A percentile compares a stretch with the other conserved stretches of the same genome.
These are phyloP conservation scores for Pachysolen tannophilus DNA, from an alignment of 805 yeast genomes.

Conservation along the genomic window DNA sequence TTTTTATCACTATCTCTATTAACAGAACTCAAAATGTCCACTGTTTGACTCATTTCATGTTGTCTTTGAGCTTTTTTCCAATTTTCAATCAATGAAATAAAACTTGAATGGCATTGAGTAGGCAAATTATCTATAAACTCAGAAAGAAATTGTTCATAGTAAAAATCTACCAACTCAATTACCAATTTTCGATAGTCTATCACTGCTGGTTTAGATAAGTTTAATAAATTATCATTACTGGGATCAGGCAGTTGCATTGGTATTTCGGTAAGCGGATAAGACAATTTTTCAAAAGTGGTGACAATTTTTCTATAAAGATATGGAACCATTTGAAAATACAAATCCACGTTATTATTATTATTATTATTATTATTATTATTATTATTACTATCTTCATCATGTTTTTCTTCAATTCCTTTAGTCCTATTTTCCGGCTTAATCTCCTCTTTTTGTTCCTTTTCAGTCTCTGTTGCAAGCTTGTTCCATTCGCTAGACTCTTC, in stretches of 20 bases:
- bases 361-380: background rate
- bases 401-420: background rate
- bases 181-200: constrained; percentile 23
- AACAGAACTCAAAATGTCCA: constrained; percentile 27
- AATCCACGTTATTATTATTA: constrained; percentile 15
- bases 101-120: constrained; percentile 21
- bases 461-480: constrained; percentile 9
- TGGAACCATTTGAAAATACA: constrained; percentile 28
- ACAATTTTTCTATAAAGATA: constrained; percentile 21
- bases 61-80: constrained; percentile 29
- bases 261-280: constrained; percentile 17
- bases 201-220: background rate
- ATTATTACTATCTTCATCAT: background rate
- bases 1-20: constrained; percentile 7
- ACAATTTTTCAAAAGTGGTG: constrained; percentile 14
- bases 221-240: constrained; percentile 3
- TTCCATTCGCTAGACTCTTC: constrained; percentile 19
- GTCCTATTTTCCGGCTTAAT: background rate
- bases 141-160: constrained; percentile 24
- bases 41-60: constrained; percentile 30
- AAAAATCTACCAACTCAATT: constrained; percentile 24
- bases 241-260: too few species aligned
- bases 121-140: constrained; percentile 26
- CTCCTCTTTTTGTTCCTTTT: background rate
- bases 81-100: constrained; percentile 23